Conservation (phyloP, 768 basidiomycete species). For the Kwoniella sp. region DNA sequence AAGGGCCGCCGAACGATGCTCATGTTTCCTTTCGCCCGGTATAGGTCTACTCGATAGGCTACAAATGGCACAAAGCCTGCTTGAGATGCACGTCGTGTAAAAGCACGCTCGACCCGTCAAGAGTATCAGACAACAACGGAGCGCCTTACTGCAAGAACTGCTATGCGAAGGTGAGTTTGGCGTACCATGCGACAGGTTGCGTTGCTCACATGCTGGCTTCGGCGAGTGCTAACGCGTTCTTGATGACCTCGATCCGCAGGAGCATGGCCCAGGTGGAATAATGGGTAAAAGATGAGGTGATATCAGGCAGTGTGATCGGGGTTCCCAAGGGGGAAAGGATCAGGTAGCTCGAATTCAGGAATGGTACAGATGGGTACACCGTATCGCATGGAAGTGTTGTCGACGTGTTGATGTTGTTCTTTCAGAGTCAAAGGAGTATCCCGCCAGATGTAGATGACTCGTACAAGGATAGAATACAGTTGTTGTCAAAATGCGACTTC, state of each 20-base stretch:
- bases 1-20: background rate
- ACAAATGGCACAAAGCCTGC: conserved; percentile 46
- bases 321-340: no score
- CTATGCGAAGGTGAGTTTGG: conserved; percentile 46
- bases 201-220: background rate
- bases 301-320: background rate
- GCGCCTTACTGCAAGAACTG: conserved; percentile 47
- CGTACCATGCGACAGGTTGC: background rate
- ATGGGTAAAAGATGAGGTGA: conserved; percentile 38
- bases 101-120: conserved; percentile 47
- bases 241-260: conserved; percentile 8
- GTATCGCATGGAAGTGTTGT: no score
- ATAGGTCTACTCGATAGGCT: conserved; percentile 25
- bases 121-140: conserved; percentile 49
- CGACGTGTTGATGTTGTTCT: no score
- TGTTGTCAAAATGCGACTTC: no score
- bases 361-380: no score
- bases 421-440: no score
- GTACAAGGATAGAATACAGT: no score
- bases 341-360: no score
- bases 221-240: background rate
- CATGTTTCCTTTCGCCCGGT: background rate
- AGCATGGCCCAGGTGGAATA: conserved; percentile 47
- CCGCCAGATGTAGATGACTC: no score
- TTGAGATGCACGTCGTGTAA: conserved; percentile 43